Evolutionary conservation across 306 rosid species (phyloP).

Genomic region (Lupinus albus): DNA sequence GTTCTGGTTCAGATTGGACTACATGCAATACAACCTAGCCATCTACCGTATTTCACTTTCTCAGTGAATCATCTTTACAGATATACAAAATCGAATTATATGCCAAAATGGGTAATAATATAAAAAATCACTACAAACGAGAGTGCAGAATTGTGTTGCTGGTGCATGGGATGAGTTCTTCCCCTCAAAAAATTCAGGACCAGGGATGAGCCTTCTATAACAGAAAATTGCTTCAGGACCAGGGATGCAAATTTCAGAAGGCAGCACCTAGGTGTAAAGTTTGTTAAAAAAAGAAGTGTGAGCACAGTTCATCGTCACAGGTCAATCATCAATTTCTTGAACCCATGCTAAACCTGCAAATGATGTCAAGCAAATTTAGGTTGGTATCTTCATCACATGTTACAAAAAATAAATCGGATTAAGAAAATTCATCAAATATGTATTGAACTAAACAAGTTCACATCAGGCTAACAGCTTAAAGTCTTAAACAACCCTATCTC

Average conservation of each 20-base stretch:
- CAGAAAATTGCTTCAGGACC: constrained; percentile 36
- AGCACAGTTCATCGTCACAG: constrained; percentile 26
- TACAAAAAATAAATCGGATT: constrained; percentile 7
- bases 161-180: constrained; percentile 48
- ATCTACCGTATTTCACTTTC: constrained; percentile 44
- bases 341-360: constrained; percentile 90
- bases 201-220: constrained; percentile 38
- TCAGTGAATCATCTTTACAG: constrained; percentile 48
- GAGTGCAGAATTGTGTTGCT: constrained; percentile 53
- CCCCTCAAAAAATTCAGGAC: constrained; percentile 43
- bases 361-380: constrained; percentile 13
- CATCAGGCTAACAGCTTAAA: constrained; percentile 15
- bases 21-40: constrained; percentile 46
- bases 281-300: constrained; percentile 16
- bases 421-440: constrained; percentile 2
- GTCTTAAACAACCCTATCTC: neutral
- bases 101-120: constrained; percentile 50
- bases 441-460: neutral
- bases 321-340: constrained; percentile 79
- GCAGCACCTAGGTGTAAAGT: constrained; percentile 36
- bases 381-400: constrained; percentile 26
- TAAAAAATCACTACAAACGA: constrained; percentile 28
- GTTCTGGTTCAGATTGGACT: constrained; percentile 42
- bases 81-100: constrained; percentile 58
- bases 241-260: constrained; percentile 33